A percentile compares a stretch with the other conserved stretches of the same genome.
Conservation (phyloP, 73 alveolate species). For the Paramecium pentaurelia region DNA sequence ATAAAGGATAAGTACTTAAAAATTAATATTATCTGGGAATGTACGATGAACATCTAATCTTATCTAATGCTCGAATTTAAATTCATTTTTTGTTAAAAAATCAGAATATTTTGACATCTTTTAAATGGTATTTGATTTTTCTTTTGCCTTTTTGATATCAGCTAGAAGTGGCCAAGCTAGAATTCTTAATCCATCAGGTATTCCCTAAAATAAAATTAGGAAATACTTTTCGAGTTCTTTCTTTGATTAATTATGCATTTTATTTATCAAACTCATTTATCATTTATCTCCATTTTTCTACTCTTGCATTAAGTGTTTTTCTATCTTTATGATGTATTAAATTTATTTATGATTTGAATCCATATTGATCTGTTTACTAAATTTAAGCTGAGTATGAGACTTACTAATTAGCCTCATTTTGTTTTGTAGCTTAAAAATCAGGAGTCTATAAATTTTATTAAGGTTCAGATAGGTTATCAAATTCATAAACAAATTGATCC, state of each 20-base stretch:
- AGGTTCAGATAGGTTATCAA: background rate
- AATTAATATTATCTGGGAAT: constrained; percentile 1
- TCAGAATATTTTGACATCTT: background rate
- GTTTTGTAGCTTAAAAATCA: background rate
- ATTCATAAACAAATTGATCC: background rate
- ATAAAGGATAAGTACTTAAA: background rate
- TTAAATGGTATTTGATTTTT: background rate
- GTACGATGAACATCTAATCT: constrained; percentile 28
- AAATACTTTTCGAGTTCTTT: constrained; percentile 23
- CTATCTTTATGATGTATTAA: background rate
- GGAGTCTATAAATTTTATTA: background rate
- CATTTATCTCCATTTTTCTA: constrained; percentile 42
- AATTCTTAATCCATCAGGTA: constrained; percentile 23
- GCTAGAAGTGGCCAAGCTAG: constrained; percentile 46
- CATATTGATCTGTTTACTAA: constrained; percentile 2
- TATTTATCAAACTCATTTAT: background rate
- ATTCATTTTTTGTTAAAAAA: background rate
- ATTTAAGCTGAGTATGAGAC: background rate
- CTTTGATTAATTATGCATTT: background rate
- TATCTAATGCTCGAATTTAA: constrained; percentile 27
- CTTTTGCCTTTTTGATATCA: background rate
- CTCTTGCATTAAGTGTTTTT: constrained; percentile 34
- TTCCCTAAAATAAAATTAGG: background rate
- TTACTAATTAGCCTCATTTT: background rate
- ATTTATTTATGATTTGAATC: background rate